phyloP scores from a whole-genome alignment of 2,329 filamentous ascomycete genomes.

The Diplodia sapinea region DNA sequence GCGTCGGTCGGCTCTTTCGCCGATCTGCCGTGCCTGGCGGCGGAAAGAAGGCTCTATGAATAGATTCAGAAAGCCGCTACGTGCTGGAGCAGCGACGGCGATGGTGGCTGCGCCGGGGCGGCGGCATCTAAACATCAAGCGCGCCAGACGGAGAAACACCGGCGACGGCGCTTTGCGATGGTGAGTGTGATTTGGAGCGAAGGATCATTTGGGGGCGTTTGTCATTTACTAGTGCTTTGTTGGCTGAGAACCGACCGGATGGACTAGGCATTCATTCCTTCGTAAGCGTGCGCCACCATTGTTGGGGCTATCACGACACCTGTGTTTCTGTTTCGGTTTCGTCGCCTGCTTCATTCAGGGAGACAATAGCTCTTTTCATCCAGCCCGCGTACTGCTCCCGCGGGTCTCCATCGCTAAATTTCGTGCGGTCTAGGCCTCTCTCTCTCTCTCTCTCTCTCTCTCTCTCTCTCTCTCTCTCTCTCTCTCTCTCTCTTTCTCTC shows the following conservation, averaged over 20 bases:
- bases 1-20: too few species aligned
- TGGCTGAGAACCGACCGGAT: neutral
- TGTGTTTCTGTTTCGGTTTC: neutral
- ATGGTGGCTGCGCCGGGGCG: neutral
- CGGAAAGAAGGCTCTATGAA: neutral
- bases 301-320: neutral
- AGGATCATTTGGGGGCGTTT: slow-evolving; percentile 2
- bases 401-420: too few species aligned
- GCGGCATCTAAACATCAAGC: neutral
- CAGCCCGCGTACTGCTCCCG: too few species aligned
- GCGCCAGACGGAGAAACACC: neutral
- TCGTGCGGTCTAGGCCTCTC: too few species aligned
- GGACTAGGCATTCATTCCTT: neutral
- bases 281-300: neutral
- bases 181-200: neutral
- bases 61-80: neutral
- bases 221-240: neutral
- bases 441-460: too few species aligned
- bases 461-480: too few species aligned
- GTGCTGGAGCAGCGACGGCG: neutral
- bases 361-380: too few species aligned
- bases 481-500: too few species aligned
- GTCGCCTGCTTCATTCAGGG: too few species aligned
- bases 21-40: neutral
- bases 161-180: neutral